phyloP scores from a whole-genome alignment of 352 stramenopile genomes.

The Plasmopara muralis region DNA sequence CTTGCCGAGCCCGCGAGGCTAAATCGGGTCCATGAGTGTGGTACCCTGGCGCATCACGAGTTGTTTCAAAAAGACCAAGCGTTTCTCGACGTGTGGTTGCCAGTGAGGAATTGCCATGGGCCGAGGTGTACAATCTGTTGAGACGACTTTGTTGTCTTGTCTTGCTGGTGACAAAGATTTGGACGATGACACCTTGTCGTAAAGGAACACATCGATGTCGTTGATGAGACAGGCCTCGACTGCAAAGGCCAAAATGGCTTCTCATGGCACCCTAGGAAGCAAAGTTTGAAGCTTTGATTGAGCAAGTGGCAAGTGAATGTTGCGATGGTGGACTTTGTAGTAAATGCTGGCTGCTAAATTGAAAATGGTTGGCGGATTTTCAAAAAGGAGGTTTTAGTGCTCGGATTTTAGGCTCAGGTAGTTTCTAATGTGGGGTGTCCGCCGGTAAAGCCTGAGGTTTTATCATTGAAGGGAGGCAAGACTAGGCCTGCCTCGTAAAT shows the following conservation, averaged over 20 bases:
- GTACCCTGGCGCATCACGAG: slow-evolving; percentile 51
- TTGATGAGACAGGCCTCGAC: background rate
- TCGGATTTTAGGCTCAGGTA: too few species aligned
- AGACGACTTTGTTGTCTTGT: slow-evolving; percentile 37
- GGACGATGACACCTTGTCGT: slow-evolving; percentile 33
- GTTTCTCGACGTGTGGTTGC: slow-evolving; percentile 54
- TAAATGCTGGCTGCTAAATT: too few species aligned
- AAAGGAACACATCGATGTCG: slow-evolving; percentile 2
- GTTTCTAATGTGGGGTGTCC: too few species aligned
- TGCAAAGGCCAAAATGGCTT: slow-evolving; percentile 12
- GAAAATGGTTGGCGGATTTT: too few species aligned
- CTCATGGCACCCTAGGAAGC: slow-evolving; percentile 19
- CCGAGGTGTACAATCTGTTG: slow-evolving; percentile 76
- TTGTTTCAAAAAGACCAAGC: slow-evolving; percentile 57
- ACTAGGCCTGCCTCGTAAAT: too few species aligned
- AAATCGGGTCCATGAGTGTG: slow-evolving; percentile 24
- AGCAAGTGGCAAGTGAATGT: too few species aligned
- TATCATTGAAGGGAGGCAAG: too few species aligned
- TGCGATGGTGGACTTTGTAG: too few species aligned
- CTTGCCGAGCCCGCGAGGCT: slow-evolving; percentile 33
- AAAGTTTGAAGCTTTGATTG: slow-evolving; percentile 50
- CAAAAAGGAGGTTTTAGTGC: too few species aligned
- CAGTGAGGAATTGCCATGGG: slow-evolving; percentile 71
- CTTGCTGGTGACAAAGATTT: slow-evolving; percentile 42
- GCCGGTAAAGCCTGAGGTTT: too few species aligned